phyloP scores from a whole-genome alignment of 2,329 filamentous ascomycete species.

The Aspergillus nomiae region DNA sequence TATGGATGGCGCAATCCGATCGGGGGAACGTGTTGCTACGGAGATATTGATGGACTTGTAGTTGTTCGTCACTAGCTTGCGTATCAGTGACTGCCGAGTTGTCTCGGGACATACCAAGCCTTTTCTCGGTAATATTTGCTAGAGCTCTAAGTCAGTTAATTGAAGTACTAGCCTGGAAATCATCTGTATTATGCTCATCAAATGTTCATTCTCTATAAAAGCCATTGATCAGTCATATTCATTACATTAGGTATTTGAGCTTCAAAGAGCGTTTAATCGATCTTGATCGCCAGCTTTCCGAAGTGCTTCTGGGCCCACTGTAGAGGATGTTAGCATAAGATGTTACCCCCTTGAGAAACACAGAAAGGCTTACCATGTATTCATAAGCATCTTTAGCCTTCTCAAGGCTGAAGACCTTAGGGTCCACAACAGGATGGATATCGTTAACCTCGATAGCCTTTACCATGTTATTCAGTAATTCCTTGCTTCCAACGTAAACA shows the following conservation, averaged over 20 bases:
- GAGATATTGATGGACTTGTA: slow-evolving; percentile 9
- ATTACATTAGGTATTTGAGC: background rate
- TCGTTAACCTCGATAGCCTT: slow-evolving; percentile 60
- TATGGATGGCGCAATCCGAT: slow-evolving; percentile 29
- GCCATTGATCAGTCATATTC: background rate
- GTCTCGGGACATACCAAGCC: background rate
- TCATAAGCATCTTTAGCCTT: slow-evolving; percentile 57
- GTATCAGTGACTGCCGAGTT: background rate
- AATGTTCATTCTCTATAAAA: background rate
- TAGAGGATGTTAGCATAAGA: slow-evolving; percentile 21
- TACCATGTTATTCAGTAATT: slow-evolving; percentile 62
- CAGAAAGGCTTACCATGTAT: slow-evolving; percentile 46
- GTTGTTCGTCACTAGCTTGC: background rate
- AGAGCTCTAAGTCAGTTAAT: background rate
- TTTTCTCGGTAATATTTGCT: background rate
- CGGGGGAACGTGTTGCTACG: slow-evolving; percentile 20
- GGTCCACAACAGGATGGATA: slow-evolving; percentile 61
- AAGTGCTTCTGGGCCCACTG: slow-evolving; percentile 57
- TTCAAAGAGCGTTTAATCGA: slow-evolving; percentile 25
- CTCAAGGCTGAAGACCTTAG: slow-evolving; percentile 57
- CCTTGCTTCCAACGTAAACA: slow-evolving; percentile 58
- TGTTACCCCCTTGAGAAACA: background rate
- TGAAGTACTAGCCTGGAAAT: background rate
- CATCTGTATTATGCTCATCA: background rate
- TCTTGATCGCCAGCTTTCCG: slow-evolving; percentile 57